These are phyloP conservation scores for Rosa chinensis DNA, from an alignment of 306 rosid species.

Conservation along the genomic window DNA sequence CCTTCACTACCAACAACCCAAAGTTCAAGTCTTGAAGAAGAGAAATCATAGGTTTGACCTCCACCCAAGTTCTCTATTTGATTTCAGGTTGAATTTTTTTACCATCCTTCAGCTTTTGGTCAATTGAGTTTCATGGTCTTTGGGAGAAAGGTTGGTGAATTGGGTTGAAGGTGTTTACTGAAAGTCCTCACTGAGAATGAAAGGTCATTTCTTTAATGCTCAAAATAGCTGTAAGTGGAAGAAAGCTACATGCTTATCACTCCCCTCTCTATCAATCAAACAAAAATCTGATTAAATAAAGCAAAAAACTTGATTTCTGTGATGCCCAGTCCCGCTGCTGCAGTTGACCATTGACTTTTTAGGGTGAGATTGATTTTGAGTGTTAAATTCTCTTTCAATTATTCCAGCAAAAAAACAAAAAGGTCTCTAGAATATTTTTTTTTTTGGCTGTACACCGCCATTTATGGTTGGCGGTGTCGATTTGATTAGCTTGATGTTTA, in stretches of 20 bases:
- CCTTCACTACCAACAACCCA: background rate
- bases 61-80: background rate
- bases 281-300: background rate
- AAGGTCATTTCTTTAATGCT: background rate
- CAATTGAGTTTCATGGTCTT: background rate
- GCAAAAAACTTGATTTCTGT: background rate
- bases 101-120: background rate
- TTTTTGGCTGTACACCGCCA: background rate
- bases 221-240: background rate
- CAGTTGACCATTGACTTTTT: background rate
- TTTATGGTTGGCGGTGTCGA: background rate
- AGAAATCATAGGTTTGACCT: background rate
- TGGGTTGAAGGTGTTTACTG: background rate
- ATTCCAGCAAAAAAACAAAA: background rate
- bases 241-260: background rate
- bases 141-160: background rate
- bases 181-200: background rate
- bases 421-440: background rate
- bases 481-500: background rate
- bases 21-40: background rate
- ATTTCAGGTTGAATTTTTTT: background rate
- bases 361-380: background rate
- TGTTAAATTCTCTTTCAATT: background rate
- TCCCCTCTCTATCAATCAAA: background rate
- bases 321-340: background rate